A percentile compares a stretch with the other conserved stretches of the same genome.
These are phyloP conservation scores for Coemansia sp. DNA, from an alignment of 192 early-diverging fungal species.

Conservation along the genomic window DNA sequence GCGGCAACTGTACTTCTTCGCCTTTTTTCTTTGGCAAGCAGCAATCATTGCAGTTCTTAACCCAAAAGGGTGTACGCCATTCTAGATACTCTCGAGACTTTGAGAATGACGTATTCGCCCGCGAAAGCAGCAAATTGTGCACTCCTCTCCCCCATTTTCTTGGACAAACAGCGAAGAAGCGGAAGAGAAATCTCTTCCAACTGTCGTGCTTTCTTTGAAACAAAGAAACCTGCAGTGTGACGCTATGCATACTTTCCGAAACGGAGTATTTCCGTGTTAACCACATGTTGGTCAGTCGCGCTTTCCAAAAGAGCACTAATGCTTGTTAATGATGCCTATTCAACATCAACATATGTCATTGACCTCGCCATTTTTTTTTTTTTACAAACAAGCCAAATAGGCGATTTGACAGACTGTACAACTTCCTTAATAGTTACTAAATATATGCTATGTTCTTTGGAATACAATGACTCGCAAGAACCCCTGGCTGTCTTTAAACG, in stretches of 20 bases:
- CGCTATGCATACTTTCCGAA: too few relatives aligned
- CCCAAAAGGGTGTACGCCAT: background rate
- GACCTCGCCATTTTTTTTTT: too few relatives aligned
- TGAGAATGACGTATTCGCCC: background rate
- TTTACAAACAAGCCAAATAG: background rate
- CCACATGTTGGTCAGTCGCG: too few relatives aligned
- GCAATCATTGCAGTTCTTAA: too few relatives aligned
- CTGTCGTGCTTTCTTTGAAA: too few relatives aligned
- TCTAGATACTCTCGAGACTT: background rate
- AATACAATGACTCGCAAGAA: constrained; percentile 66
- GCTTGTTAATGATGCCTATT: too few relatives aligned
- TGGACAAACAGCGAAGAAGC: background rate
- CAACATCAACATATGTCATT: too few relatives aligned
- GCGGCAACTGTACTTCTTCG: too few relatives aligned
- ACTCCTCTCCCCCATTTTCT: background rate
- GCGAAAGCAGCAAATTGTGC: background rate
- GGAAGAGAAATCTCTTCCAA: background rate
- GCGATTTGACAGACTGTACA: background rate
- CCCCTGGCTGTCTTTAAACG: constrained; percentile 55
- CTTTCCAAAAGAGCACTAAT: too few relatives aligned
- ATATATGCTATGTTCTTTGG: constrained; percentile 8
- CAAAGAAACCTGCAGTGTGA: too few relatives aligned
- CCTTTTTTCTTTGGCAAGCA: background rate
- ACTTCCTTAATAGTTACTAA: background rate
- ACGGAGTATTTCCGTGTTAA: too few relatives aligned